Base-by-base conservation (phyloP, 257 asterid species). In the Petunia axillaris region DNA sequence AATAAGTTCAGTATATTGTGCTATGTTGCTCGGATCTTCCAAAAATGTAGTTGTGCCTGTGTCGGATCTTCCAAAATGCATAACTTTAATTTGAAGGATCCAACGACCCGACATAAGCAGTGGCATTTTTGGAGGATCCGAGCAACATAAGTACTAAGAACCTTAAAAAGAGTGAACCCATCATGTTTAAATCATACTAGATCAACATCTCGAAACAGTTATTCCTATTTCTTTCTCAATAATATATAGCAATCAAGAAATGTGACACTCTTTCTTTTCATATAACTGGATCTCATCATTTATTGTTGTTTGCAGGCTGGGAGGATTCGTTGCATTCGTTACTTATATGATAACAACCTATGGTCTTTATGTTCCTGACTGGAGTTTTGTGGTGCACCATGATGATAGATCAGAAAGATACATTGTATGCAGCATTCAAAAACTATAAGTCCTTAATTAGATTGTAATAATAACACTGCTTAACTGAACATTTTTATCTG, bases 301-400 rank as follows among this genome's bases (percentile, higher is more conserved):
- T 68, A 4, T 68, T 40, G 4, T 44, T 16, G n/a, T 66, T 62
- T 41, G 48, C 85, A 90, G 97, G 98, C 60, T 90, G 41, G 93
- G 96, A 5, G 98, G 98, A 3, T 85, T 89, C 55, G 85, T 79
- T 76, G 90, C 98, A 15, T 91, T 91, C 70, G 71, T 89, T 1
- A 85, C 89, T 62, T 93, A 93, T 84, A 91, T 89, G 95, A 76
- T 87, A 57, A 94, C 98, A 0, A 44, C 87, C 35, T 93, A 90
- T 84, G 62, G 91, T 58, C 87, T 94, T 16, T 90, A 87, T 54
- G 94, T 94, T 81, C 98, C 98, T 2, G 98, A 93, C 85, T 91
- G 98, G 98, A 90, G 88, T 78, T 94, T 88, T 66, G 81, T 82
- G 41, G 87, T 8, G 67, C 37, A 80, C 14, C 39, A 83, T 0